A percentile compares a stretch with the other conserved stretches of the same genome.
These are phyloP conservation scores for Antrodiella citrinella DNA, from an alignment of 768 basidiomycete genomes.

Conservation along the genomic window DNA sequence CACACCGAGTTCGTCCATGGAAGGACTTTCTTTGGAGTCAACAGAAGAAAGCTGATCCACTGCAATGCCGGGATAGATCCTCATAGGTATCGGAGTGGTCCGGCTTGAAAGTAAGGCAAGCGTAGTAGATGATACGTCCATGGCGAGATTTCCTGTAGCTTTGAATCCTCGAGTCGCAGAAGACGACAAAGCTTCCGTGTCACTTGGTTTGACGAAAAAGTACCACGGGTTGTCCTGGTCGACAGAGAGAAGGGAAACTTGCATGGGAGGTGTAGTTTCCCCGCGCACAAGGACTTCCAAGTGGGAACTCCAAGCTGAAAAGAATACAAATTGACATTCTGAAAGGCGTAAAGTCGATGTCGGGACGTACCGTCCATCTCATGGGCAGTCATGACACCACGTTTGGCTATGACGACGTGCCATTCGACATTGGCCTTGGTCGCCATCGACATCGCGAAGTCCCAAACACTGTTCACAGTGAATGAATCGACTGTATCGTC, in stretches of 20 bases:
- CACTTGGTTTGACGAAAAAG: slow-evolving; percentile 25
- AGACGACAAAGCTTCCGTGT: slow-evolving; percentile 3
- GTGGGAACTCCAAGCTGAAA: slow-evolving; percentile 61
- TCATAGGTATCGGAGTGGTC: slow-evolving; percentile 31
- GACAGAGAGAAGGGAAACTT: slow-evolving; percentile 53
- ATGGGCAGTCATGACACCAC: slow-evolving; percentile 47
- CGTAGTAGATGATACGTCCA: slow-evolving; percentile 35
- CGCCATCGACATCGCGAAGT: slow-evolving; percentile 54
- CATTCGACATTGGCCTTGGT: slow-evolving; percentile 69
- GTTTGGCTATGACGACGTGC: slow-evolving; percentile 65
- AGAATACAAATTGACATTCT: slow-evolving; percentile 34
- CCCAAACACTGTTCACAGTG: slow-evolving; percentile 58
- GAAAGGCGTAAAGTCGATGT: not conserved
- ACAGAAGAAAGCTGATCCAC: slow-evolving; percentile 13
- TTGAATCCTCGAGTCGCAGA: slow-evolving; percentile 25
- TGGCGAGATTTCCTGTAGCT: slow-evolving; percentile 26
- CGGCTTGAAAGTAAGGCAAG: not conserved
- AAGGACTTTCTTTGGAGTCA: slow-evolving; percentile 21
- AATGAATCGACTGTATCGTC: slow-evolving; percentile 35
- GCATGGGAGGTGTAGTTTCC: slow-evolving; percentile 38
- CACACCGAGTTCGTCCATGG: slow-evolving; percentile 32
- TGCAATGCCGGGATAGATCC: slow-evolving; percentile 26
- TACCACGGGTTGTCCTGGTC: slow-evolving; percentile 55
- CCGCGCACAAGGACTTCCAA: slow-evolving; percentile 33
- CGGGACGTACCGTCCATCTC: slow-evolving; percentile 59